Percentiles rank a stretch among this genome's conserved stretches.
phyloP scores from a whole-genome alignment of 192 early-diverging fungal species.

The Obelidium mucronatum region DNA sequence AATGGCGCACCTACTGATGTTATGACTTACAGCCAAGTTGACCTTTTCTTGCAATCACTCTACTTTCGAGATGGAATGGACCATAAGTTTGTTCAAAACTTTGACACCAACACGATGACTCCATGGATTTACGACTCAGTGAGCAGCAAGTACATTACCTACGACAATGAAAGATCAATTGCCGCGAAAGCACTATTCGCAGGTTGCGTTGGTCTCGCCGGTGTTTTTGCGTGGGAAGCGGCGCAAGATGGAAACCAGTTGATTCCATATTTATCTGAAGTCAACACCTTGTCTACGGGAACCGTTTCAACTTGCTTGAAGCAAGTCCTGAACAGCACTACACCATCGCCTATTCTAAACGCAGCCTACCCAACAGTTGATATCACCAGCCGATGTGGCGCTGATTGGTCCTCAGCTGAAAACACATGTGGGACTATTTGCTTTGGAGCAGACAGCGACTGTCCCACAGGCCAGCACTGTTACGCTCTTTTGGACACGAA shows the following conservation, averaged over 20 bases:
- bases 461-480: no score
- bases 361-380: no score
- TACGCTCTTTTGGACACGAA: no score
- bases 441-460: no score
- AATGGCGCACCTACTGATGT: not conserved
- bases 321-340: no score
- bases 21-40: not conserved
- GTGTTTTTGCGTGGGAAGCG: not conserved
- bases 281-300: no score
- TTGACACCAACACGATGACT: slow-evolving; percentile 66
- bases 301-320: no score
- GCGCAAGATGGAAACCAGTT: not conserved
- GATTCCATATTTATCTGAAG: not conserved
- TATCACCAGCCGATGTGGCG: no score
- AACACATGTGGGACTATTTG: no score
- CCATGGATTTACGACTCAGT: slow-evolving; percentile 76
- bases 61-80: no score
- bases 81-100: slow-evolving; percentile 69
- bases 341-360: no score
- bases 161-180: slow-evolving; percentile 71
- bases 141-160: slow-evolving; percentile 69
- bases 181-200: slow-evolving; percentile 66
- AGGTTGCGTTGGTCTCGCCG: slow-evolving; percentile 51
- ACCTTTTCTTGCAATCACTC: not conserved
- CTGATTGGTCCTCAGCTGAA: no score